A percentile compares a stretch with the other conserved stretches of the same genome.
phyloP scores from a whole-genome alignment of 768 basidiomycete species.

The Leccinum fibrillosum region DNA sequence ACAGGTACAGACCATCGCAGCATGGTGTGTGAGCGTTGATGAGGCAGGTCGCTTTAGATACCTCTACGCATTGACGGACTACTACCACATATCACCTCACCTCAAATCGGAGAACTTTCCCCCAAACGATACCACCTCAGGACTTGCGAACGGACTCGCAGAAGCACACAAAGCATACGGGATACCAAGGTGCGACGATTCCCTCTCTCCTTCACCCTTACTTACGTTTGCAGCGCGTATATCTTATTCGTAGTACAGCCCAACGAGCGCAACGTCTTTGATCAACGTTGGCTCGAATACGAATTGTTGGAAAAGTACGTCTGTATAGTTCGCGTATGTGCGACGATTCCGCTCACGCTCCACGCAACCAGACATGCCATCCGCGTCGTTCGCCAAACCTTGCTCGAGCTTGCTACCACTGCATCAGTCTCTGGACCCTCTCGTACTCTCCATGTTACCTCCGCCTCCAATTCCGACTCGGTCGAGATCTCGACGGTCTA shows the following conservation, averaged over 20 bases:
- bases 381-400: slow-evolving; percentile 69
- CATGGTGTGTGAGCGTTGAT: not conserved
- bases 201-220: not conserved
- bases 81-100: slow-evolving; percentile 56
- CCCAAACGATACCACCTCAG: slow-evolving; percentile 63
- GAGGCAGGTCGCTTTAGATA: slow-evolving; percentile 47
- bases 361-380: slow-evolving; percentile 59
- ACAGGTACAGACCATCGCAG: slow-evolving; percentile 58
- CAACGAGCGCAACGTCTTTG: slow-evolving; percentile 90
- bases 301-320: slow-evolving; percentile 74
- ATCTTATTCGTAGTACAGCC: slow-evolving; percentile 90
- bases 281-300: slow-evolving; percentile 88
- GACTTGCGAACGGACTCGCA: slow-evolving; percentile 73
- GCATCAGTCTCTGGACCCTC: slow-evolving; percentile 49
- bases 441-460: slow-evolving; percentile 39
- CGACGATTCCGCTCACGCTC: not conserved
- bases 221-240: slow-evolving; percentile 35
- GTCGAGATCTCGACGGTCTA: slow-evolving; percentile 86
- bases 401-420: slow-evolving; percentile 60
- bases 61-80: slow-evolving; percentile 60
- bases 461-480: slow-evolving; percentile 4
- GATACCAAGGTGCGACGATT: slow-evolving; percentile 41
- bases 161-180: slow-evolving; percentile 77
- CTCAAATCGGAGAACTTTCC: slow-evolving; percentile 63
- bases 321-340: not conserved